Evolutionary conservation across 192 early-diverging fungal species (phyloP).

Genomic region (Thamnidium elegans): DNA sequence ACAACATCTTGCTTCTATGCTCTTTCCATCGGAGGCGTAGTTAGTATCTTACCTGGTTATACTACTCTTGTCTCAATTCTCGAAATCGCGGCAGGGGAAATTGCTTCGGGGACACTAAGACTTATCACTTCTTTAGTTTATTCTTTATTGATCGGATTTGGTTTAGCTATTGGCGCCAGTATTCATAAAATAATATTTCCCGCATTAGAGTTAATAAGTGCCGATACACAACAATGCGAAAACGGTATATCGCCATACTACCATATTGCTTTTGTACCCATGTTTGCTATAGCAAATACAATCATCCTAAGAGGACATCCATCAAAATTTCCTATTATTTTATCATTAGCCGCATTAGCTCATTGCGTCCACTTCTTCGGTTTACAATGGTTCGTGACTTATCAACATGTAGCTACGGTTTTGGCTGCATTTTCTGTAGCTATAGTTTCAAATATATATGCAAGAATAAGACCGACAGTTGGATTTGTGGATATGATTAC

Average conservation of each 20-base stretch:
- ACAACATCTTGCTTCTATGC: constrained; percentile 18
- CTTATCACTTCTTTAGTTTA: constrained; percentile 18
- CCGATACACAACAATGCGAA: constrained; percentile 4
- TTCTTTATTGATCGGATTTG: constrained; percentile 23
- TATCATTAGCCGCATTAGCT: constrained; percentile 4
- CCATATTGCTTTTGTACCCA: constrained; percentile 19
- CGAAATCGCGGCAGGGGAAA: constrained; percentile 13
- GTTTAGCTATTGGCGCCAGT: constrained; percentile 21
- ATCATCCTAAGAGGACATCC: constrained; percentile 5
- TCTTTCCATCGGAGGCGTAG: constrained; percentile 23
- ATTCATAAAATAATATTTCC: constrained; percentile 19
- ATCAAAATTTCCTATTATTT: constrained; percentile 8
- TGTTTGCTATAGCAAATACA: constrained; percentile 11
- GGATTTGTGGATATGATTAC: constrained; percentile 27
- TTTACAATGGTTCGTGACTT: constrained; percentile 4
- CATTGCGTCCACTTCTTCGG: constrained; percentile 15
- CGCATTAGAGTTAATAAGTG: constrained; percentile 5
- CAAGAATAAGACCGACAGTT: constrained; percentile 14
- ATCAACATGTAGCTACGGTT: constrained; percentile 20
- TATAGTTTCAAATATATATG: constrained; percentile 16
- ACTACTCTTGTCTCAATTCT: constrained; percentile 18
- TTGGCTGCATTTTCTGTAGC: constrained; percentile 18
- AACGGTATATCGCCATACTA: constrained; percentile 11
- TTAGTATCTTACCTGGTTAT: constrained; percentile 19
- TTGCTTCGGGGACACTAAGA: constrained; percentile 18